phyloP scores from a whole-genome alignment of 192 early-diverging fungal species.

The Entomortierella parvispora region DNA sequence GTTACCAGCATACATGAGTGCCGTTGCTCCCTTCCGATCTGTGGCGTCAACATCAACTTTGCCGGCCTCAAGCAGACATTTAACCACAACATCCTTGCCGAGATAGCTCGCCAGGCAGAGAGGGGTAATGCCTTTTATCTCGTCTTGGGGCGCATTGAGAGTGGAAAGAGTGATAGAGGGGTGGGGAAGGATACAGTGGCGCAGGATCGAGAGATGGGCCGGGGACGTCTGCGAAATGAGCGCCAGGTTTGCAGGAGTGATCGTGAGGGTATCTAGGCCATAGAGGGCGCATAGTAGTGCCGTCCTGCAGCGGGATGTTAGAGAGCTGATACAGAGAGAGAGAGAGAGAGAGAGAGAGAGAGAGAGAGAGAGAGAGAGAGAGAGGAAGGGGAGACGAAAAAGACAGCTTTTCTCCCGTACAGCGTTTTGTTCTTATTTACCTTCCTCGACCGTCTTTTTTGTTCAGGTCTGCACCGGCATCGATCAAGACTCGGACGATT shows the following conservation, averaged over 20 bases:
- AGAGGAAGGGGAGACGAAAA: neutral
- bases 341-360: neutral
- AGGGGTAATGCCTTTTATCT: conserved; percentile 71
- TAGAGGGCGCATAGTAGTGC: conserved; percentile 71
- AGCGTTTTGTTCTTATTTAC: conserved; percentile 29
- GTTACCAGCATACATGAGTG: conserved; percentile 76
- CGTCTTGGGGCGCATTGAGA: conserved; percentile 69
- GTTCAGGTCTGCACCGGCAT: conserved; percentile 66
- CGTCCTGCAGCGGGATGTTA: conserved; percentile 53
- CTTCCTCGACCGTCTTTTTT: conserved; percentile 71
- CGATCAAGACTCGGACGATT: conserved; percentile 64
- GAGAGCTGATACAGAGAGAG: neutral
- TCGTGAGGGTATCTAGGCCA: conserved; percentile 64
- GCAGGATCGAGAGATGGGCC: conserved; percentile 62
- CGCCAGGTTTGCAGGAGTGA: conserved; percentile 64
- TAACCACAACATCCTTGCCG: conserved; percentile 67
- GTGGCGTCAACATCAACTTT: conserved; percentile 68
- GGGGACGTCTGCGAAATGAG: conserved; percentile 63
- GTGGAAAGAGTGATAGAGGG: conserved; percentile 57
- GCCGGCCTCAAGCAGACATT: conserved; percentile 67
- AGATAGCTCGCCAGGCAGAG: conserved; percentile 74
- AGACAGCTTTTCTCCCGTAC: no score
- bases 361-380: neutral
- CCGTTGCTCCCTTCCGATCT: conserved; percentile 72
- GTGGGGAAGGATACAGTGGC: conserved; percentile 61